Evolutionary conservation across 345 rosid genomes (phyloP), one percentile per base, ranked within the genome.

Genomic region (Physaria fendleri): DNA sequence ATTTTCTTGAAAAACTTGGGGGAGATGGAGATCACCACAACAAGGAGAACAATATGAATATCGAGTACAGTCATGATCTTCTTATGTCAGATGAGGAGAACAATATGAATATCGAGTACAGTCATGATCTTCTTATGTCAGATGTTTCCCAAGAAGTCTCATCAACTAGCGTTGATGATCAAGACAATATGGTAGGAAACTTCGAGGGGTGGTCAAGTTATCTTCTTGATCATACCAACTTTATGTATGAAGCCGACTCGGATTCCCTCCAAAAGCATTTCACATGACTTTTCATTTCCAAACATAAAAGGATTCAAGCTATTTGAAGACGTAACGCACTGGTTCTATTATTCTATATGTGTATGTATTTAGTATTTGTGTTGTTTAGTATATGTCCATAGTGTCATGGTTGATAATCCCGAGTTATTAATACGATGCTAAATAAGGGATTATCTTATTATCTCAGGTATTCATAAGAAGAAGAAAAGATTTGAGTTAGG

Each of bases 141-240:
- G 68, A 62, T 56, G 39, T 62, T 44, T 62, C 66, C 4, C 72
- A 59, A 52, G 72, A 68, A 51, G 55, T 68, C 48, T 59, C 69
- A 69, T 69, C 74, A 62, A 39, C 74, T 40, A 69, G 59, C 74
- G 64, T 62, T 55, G 74, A 62, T 48, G 69, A 69, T 38, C 64
- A 69, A 62, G 69, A 55, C 43, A 55, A 62, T 30, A 47, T 40
- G 28, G 45, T 62, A 5, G 64, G 33, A 39, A 30, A 30, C 49
- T 21, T 55, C 5, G 59, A 55, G 20, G 74, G 74, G 13, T 69
- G 69, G 69, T 69, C 68, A 17, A 40, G 48, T 30, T 69, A 55
- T 55, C 63, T 69, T 29, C 59, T 62, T 46, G 64, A 69, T 25
- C 51, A 69, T 13, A 20, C 30, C 10, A 56, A 14, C 17, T 30